Percentiles rank a stretch among this genome's conserved stretches.
Evolutionary conservation across 805 yeast species (phyloP).

Genomic region (Yarrowia divulgata): DNA sequence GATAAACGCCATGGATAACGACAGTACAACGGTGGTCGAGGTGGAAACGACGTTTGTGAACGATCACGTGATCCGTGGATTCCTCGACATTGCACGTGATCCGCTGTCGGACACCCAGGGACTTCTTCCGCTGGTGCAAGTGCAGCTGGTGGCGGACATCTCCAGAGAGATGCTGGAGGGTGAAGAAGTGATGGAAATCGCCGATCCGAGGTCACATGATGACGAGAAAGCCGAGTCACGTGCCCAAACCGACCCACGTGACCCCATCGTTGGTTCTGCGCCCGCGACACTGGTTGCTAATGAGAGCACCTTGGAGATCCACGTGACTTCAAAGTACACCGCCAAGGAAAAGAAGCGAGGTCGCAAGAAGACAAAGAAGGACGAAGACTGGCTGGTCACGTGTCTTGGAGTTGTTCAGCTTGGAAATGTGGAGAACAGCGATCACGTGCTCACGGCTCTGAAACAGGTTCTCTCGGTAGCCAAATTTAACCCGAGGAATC

Average conservation of each 20-base stretch:
- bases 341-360: background rate
- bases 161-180: background rate
- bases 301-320: constrained; percentile 3
- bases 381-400: constrained; percentile 21
- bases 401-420: constrained; percentile 17
- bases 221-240: background rate
- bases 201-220: constrained; percentile 3
- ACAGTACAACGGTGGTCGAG: background rate
- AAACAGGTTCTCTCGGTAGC: constrained; percentile 12
- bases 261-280: background rate
- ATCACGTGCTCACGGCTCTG: background rate
- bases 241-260: background rate
- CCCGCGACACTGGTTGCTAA: background rate
- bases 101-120: background rate
- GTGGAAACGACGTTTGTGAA: constrained; percentile 14
- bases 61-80: constrained; percentile 4
- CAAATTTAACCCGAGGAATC: constrained; percentile 1
- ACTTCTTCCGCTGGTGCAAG: constrained; percentile 7
- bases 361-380: constrained; percentile 19
- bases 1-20: background rate
- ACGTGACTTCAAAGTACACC: constrained; percentile 10
- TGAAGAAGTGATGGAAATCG: background rate
- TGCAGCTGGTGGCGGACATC: constrained; percentile 11
- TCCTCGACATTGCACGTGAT: constrained; percentile 12
- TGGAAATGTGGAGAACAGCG: background rate